A percentile compares a stretch with the other conserved stretches of the same genome.
Conservation (phyloP, 768 basidiomycete genomes). For the Leccinum barrowsii region DNA sequence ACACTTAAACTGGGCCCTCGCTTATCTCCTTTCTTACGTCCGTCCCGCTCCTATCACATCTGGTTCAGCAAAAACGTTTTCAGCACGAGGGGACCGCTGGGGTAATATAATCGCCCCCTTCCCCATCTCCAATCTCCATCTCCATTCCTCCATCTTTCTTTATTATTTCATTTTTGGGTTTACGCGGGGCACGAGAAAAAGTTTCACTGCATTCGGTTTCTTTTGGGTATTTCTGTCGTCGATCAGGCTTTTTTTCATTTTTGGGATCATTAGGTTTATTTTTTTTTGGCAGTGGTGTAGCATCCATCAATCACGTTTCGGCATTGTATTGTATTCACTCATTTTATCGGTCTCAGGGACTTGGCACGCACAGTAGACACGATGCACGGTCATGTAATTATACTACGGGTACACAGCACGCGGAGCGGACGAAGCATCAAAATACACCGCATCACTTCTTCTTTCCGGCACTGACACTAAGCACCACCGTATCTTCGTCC, state of each 20-base stretch:
- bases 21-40: conserved; percentile 24
- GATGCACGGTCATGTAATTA: conserved; percentile 12
- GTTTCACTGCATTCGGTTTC: not conserved
- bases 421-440: conserved; percentile 2
- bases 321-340: conserved; percentile 16
- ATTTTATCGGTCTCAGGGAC: conserved; percentile 15
- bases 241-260: not conserved
- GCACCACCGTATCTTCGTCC: conserved; percentile 79
- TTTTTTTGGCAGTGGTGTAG: not conserved
- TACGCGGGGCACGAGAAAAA: conserved; percentile 10
- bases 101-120: not conserved
- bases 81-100: conserved; percentile 18
- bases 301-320: conserved; percentile 13
- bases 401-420: conserved; percentile 10
- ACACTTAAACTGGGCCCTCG: conserved; percentile 10
- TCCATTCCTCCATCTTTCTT: not conserved
- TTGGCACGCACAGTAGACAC: conserved; percentile 7
- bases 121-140: not conserved
- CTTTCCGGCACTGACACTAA: conserved; percentile 73
- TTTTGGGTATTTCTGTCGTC: conserved; percentile 1
- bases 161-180: conserved; percentile 13
- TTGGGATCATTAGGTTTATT: conserved; percentile 8
- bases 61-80: conserved; percentile 18
- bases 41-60: not conserved
- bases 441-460: conserved; percentile 49